Percentiles rank a stretch among this genome's conserved stretches.
Evolutionary conservation across 495 filamentous ascomycete genomes (phyloP).

Genomic region (Penicillium parvum): DNA sequence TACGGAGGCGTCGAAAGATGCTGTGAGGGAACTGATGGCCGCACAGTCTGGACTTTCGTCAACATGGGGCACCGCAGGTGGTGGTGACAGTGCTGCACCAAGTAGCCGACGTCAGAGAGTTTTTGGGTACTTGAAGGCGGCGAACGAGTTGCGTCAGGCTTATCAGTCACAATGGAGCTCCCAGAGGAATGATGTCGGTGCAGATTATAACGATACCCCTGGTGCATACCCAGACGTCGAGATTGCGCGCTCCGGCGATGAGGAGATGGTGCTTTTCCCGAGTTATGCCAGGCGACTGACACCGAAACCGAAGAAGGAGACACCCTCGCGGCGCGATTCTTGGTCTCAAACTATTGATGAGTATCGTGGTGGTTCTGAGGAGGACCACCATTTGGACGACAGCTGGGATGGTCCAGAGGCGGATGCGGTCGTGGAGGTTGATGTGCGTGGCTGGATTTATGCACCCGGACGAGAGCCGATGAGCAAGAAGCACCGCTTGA

Average conservation of each 20-base stretch:
- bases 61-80: constrained; percentile 28
- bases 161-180: constrained; percentile 59
- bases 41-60: constrained; percentile 33
- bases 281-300: constrained; percentile 74
- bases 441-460: constrained; percentile 94
- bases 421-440: constrained; percentile 77
- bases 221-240: constrained; percentile 77
- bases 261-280: constrained; percentile 92
- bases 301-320: constrained; percentile 17
- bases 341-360: constrained; percentile 35
- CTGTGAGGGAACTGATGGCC: constrained; percentile 34
- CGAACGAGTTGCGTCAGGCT: constrained; percentile 83
- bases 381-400: constrained; percentile 29
- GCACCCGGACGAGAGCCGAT: constrained; percentile 80
- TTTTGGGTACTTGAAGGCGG: constrained; percentile 80
- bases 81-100: constrained; percentile 53
- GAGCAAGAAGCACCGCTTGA: constrained; percentile 77
- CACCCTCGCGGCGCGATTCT: constrained; percentile 24
- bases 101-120: constrained; percentile 74
- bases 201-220: constrained; percentile 60
- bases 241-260: constrained; percentile 71
- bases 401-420: constrained; percentile 69
- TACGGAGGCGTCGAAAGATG: constrained; percentile 24
- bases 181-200: constrained; percentile 47
- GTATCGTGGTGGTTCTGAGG: constrained; percentile 29